These are phyloP conservation scores for Coemansia sp. DNA, from an alignment of 192 early-diverging fungal species.

Conservation along the genomic window DNA sequence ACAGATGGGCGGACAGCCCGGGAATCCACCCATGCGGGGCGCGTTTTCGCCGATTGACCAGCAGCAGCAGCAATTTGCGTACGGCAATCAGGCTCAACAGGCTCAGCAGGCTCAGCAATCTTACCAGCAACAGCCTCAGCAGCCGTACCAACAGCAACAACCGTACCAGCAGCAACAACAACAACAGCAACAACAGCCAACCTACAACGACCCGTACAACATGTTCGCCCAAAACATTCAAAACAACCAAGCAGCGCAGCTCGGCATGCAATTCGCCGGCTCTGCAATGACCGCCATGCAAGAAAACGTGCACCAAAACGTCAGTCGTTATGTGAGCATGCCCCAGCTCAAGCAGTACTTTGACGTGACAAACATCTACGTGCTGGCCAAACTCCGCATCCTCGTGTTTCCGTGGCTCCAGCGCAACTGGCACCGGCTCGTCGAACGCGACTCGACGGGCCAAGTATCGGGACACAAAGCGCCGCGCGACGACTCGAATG, in stretches of 20 bases:
- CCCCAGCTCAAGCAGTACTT: constrained; percentile 89
- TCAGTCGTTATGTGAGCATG: constrained; percentile 81
- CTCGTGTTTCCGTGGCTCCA: constrained; percentile 91
- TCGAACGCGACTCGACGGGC: constrained; percentile 72
- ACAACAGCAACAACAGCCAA: neutral
- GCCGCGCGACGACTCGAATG: constrained; percentile 89
- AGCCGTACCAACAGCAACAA: constrained; percentile 13
- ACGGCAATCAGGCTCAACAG: constrained; percentile 15
- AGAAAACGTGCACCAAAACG: constrained; percentile 86
- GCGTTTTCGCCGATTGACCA: constrained; percentile 49
- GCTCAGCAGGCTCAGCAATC: constrained; percentile 1
- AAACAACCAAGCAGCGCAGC: constrained; percentile 74
- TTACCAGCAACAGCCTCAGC: neutral
- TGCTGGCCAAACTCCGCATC: constrained; percentile 79
- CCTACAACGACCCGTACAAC: constrained; percentile 25
- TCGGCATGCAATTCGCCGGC: constrained; percentile 93
- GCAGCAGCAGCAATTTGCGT: constrained; percentile 39
- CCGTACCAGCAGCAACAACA: constrained; percentile 8
- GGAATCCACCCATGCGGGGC: constrained; percentile 43
- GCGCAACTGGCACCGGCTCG: constrained; percentile 75
- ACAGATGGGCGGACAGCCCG: constrained; percentile 41
- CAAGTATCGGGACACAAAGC: constrained; percentile 73
- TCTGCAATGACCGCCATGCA: constrained; percentile 78
- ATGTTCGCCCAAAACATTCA: constrained; percentile 36
- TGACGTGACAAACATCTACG: constrained; percentile 93